Evolutionary conservation across 2,329 filamentous ascomycete species (phyloP), one percentile per base, ranked within the genome.

Genomic region (Talaromyces albobiverticillius): DNA sequence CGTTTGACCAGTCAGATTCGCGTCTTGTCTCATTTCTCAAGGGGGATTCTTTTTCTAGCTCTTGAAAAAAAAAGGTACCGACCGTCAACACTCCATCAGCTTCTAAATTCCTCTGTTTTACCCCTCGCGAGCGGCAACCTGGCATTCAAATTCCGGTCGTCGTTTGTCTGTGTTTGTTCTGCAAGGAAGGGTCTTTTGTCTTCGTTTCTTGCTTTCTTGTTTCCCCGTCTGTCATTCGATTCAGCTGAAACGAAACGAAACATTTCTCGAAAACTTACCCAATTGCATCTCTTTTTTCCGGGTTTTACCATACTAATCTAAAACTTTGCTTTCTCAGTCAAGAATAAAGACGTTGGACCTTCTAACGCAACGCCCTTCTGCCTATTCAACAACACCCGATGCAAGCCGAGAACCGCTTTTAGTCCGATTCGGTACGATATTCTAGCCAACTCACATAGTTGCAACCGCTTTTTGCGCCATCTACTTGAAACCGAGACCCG

Each of bases 341-440:
- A n/a, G 36, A 20, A 38, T 38, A 18, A 34, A 38, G 16, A 20
- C 36, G 32, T 34, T 8, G 31, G 31, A 34, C 4, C 31, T 34
- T 34, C 31, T 14, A 36, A 16, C 32, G 32, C 32, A 36, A 16
- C n/a, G 32, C 32, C 32, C 32, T 36, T n/a, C 26, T 29, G 26
- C 26, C 26, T 29, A 10, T 29, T 10, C 26, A 29, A 5, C 10
- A 29, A 6, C 11, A 14, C 16, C 32, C 49, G 41, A 52, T 52
- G 49, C 49, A 36, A 46, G n/a, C 49, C 40, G 49, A 52, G 41
- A 25, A 52, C 41, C 32, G 18, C 13, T 43, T 31, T 9, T n/a
- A 34, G 40, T 46, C 31, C 31, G 49, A 52, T 40, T 45, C 49
- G 40, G 49, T 52, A 38, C 49, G 31, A 38, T 36, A 52, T 10